Percentiles rank a stretch among this genome's conserved stretches.
These are phyloP conservation scores for Lasiodiplodia citricola DNA, from an alignment of 2,329 filamentous ascomycete species.

Conservation along the genomic window DNA sequence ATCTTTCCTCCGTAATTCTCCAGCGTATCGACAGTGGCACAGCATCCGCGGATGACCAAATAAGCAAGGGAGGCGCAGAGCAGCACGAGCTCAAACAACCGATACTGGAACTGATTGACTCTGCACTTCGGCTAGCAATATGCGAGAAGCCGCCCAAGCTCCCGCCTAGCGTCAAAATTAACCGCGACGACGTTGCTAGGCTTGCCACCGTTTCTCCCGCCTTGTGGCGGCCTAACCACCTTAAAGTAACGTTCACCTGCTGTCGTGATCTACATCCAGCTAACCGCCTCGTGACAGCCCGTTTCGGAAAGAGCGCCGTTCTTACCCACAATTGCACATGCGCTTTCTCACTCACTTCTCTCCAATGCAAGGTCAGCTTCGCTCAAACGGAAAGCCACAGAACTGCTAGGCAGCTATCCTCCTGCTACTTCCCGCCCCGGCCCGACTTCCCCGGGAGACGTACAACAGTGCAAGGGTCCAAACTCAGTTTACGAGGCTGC, in stretches of 20 bases:
- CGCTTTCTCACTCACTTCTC: conserved; percentile 29
- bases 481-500: conserved; percentile 11
- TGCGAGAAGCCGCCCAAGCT: conserved; percentile 34
- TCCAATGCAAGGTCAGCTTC: conserved; percentile 27
- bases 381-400: conserved; percentile 28
- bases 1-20: background rate
- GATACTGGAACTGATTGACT: conserved; percentile 39
- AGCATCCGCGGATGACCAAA: conserved; percentile 2
- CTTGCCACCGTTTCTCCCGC: conserved; percentile 47
- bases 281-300: background rate
- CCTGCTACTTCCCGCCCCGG: conserved; percentile 8
- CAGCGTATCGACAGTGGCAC: conserved; percentile 20
- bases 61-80: conserved; percentile 8
- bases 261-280: background rate
- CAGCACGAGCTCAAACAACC: conserved; percentile 19
- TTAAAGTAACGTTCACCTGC: conserved; percentile 32
- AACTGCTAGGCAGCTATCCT: background rate
- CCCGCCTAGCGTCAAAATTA: conserved; percentile 36
- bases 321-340: conserved; percentile 29
- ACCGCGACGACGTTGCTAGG: conserved; percentile 39
- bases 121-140: conserved; percentile 44
- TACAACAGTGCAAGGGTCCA: background rate
- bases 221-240: conserved; percentile 47
- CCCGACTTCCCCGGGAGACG: conserved; percentile 7
- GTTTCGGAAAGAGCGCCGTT: conserved; percentile 29